These are phyloP conservation scores for Plantago coronopus DNA, from an alignment of 305 asterid genomes.

Conservation along the genomic window DNA sequence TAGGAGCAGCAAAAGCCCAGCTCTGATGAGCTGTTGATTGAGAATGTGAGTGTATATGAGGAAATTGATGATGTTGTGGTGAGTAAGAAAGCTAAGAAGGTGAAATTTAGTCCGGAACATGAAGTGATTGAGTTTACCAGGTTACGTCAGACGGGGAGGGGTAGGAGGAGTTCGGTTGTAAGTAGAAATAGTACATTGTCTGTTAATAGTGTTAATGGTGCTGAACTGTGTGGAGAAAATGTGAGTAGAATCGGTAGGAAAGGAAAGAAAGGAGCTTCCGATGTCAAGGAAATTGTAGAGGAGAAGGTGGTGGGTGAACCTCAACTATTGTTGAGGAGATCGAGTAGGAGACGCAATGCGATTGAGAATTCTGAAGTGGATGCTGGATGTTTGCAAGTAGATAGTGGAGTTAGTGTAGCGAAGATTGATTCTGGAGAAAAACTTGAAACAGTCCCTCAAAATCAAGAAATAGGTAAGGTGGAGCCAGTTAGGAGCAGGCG, in stretches of 20 bases:
- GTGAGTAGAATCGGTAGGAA: constrained; percentile 24
- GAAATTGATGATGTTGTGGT: constrained; percentile 28
- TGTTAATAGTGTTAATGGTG: constrained; percentile 22
- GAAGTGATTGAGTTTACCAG: constrained; percentile 58
- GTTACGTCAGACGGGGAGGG: constrained; percentile 23
- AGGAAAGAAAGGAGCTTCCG: constrained; percentile 19
- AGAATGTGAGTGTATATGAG: no score
- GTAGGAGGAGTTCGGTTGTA: constrained; percentile 30
- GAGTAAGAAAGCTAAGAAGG: constrained; percentile 53
- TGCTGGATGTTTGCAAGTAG: constrained; percentile 18
- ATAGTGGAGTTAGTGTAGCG: constrained; percentile 11
- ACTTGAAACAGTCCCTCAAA: constrained; percentile 17
- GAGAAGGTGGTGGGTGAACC: constrained; percentile 27
- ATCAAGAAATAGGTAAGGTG: constrained; percentile 27
- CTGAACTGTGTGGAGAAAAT: constrained; percentile 20
- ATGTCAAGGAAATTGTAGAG: constrained; percentile 22
- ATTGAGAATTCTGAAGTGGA: constrained; percentile 20
- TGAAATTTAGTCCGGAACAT: constrained; percentile 62
- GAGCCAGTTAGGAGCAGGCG: constrained; percentile 39
- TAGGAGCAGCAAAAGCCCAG: constrained; percentile 17
- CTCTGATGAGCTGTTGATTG: constrained; percentile 13
- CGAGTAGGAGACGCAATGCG: constrained; percentile 34
- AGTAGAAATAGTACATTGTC: constrained; percentile 17
- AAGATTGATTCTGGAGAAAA: constrained; percentile 13
- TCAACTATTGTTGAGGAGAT: constrained; percentile 25